Evolutionary conservation across 1,139 yeast genomes (phyloP).

Genomic region (Pichia sp.): DNA sequence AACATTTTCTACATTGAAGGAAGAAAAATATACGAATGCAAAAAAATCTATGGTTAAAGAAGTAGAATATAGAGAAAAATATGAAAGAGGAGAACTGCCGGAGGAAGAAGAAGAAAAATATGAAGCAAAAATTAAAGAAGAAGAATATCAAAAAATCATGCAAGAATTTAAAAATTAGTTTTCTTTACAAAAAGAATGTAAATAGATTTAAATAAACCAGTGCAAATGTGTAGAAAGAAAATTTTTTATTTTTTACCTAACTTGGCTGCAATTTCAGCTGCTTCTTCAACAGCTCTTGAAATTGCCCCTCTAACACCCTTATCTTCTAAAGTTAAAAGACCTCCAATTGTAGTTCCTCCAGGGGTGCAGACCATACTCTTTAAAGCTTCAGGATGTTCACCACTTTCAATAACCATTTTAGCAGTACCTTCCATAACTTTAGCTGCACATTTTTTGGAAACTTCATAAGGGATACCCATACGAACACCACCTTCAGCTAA

Average conservation of each 20-base stretch:
- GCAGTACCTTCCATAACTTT: conserved; percentile 97
- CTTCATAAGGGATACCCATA: conserved; percentile 86
- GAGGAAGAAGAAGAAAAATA: conserved; percentile 20
- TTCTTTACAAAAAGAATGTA: not conserved
- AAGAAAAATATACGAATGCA: conserved; percentile 39
- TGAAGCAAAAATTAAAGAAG: conserved; percentile 22
- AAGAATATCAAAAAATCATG: conserved; percentile 29
- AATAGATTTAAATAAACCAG: not conserved
- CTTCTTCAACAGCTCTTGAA: conserved; percentile 84
- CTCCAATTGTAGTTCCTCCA: conserved; percentile 97
- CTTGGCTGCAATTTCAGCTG: conserved; percentile 76
- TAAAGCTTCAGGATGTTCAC: conserved; percentile 86
- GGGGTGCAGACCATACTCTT: conserved; percentile 93
- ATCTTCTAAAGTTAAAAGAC: conserved; percentile 87
- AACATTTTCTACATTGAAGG: conserved; percentile 57
- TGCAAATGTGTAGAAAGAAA: not conserved
- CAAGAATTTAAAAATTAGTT: conserved; percentile 21
- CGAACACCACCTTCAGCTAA: conserved; percentile 91
- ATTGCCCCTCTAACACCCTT: conserved; percentile 83
- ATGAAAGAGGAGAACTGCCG: conserved; percentile 27
- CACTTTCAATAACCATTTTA: conserved; percentile 78
- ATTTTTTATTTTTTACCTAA: conserved; percentile 56
- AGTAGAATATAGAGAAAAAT: conserved; percentile 31
- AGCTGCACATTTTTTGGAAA: conserved; percentile 85
- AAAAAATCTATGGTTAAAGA: conserved; percentile 36